Percentiles rank a stretch among this genome's conserved stretches.
These are phyloP conservation scores for Leucoagaricus sp. DNA, from an alignment of 1,284 basidiomycete genomes.

Conservation along the genomic window DNA sequence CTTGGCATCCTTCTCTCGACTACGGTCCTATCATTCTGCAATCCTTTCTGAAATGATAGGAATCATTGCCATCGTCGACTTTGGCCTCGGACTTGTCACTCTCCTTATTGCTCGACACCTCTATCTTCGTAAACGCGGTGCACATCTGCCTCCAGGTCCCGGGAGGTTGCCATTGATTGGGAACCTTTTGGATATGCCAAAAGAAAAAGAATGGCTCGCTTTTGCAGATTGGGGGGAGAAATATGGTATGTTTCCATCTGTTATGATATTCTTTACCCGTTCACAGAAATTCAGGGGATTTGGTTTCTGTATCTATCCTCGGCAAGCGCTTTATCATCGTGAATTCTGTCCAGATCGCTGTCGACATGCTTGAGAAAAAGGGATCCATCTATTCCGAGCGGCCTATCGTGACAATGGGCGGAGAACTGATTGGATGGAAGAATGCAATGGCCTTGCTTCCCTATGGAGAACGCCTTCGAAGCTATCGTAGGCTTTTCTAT, in stretches of 20 bases:
- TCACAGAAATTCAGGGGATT: slow-evolving; percentile 27
- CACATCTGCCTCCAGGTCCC: slow-evolving; percentile 42
- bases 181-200: slow-evolving; percentile 45
- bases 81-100: slow-evolving; percentile 1
- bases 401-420: slow-evolving; percentile 36
- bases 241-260: slow-evolving; percentile 33
- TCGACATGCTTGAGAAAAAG: slow-evolving; percentile 41
- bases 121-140: not conserved
- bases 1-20: not conserved
- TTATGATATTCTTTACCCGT: not conserved
- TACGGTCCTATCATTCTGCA: not conserved
- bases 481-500: slow-evolving; percentile 51
- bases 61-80: slow-evolving; percentile 10
- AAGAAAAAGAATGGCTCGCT: slow-evolving; percentile 37
- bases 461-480: slow-evolving; percentile 51
- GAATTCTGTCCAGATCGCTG: slow-evolving; percentile 33
- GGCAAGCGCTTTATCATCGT: slow-evolving; percentile 39
- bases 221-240: slow-evolving; percentile 41
- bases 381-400: slow-evolving; percentile 40
- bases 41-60: slow-evolving; percentile 3
- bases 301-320: slow-evolving; percentile 37
- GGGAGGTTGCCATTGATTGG: slow-evolving; percentile 41
- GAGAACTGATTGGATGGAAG: slow-evolving; percentile 40
- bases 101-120: too few relatives aligned
- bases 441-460: slow-evolving; percentile 32